Base-by-base conservation (phyloP, 2,329 filamentous ascomycete genomes). In the Apiospora koreana region DNA sequence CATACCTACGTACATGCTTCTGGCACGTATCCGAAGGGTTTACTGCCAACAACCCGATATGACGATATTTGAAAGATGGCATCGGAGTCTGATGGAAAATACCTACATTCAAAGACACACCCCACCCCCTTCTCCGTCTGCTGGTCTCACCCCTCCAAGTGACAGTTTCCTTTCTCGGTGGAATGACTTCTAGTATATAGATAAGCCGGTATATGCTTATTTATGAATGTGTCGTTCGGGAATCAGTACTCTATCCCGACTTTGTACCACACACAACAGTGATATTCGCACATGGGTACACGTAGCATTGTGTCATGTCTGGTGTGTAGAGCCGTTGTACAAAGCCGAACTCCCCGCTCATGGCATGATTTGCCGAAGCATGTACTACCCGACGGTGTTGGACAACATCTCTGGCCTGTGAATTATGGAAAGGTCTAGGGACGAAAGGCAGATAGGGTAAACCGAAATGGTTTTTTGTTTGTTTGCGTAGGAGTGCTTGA, bases 121-220 rank as follows among this genome's bases (percentile, higher is more conserved):
- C 54, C 31, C 54, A 35, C 54, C 54, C 31, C 28, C 54, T 46
- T 46, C 43, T 18, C 12, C 48, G 25, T 25, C 65, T 46, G 65
- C 65, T 46, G 25, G 65, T 67, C 42, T 46, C 42, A 46, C 65
- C 35, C 42, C 35, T 67, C n/a, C 45, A 67, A 43, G 65, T 46
- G 18, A n/a, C n/a, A 67, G 65, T 21, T 45, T 43, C 25, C 42
- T 65, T 43, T 65, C 38, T 65, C 25, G 48, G 48, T 54, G 54
- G 18, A 62, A 21, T n/a, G 54, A 14, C 31, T 38, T 3, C 31
- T 62, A 14, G 25, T 31, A 18, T 38, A n/a, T n/a, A 38, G 28
- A 31, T 35, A 31, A 38, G 54, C 16, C 7, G 6, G 43, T n/a
- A 46, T 46, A 21, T 46, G n/a, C n/a, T n/a, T n/a, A 21, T 7